Conservation (phyloP, 768 basidiomycete genomes). For the Filobasidium wieringae region DNA sequence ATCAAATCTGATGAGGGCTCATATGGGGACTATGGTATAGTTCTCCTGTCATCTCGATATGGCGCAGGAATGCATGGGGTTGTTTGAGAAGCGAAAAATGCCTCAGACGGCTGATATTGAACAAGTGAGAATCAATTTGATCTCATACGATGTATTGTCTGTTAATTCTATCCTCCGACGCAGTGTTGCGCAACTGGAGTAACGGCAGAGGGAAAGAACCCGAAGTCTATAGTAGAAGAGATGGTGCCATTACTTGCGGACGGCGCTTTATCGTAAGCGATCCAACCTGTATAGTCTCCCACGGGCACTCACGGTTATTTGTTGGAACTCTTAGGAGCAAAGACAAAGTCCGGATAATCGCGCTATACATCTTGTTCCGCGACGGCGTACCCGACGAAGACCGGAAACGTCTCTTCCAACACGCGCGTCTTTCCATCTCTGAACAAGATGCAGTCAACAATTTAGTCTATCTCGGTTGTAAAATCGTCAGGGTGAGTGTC, state of each 20-base stretch:
- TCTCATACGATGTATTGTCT: not conserved
- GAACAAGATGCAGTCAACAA: slow-evolving; percentile 93
- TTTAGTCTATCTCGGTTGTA: slow-evolving; percentile 64
- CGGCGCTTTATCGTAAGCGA: slow-evolving; percentile 66
- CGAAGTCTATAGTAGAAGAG: slow-evolving; percentile 88
- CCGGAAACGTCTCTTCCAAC: slow-evolving; percentile 82
- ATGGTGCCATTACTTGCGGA: slow-evolving; percentile 95
- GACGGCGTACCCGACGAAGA: slow-evolving; percentile 99
- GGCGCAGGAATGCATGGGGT: slow-evolving; percentile 92
- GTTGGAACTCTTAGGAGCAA: slow-evolving; percentile 47
- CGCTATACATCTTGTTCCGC: slow-evolving; percentile 82
- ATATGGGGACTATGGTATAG: slow-evolving; percentile 39
- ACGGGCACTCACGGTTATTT: not conserved
- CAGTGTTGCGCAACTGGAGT: slow-evolving; percentile 89
- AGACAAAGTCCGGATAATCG: slow-evolving; percentile 93
- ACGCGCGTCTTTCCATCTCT: slow-evolving; percentile 70
- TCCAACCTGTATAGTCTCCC: not conserved
- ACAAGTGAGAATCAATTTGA: slow-evolving; percentile 48
- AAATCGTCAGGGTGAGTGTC: slow-evolving; percentile 61
- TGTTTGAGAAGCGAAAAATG: slow-evolving; percentile 80
- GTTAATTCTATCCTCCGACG: not conserved
- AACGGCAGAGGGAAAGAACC: slow-evolving; percentile 84
- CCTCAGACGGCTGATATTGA: slow-evolving; percentile 75
- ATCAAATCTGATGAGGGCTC: not conserved
- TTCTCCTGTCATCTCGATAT: slow-evolving; percentile 94